Base-by-base conservation (phyloP, 768 basidiomycete species). In the Mycena kentingensis region DNA sequence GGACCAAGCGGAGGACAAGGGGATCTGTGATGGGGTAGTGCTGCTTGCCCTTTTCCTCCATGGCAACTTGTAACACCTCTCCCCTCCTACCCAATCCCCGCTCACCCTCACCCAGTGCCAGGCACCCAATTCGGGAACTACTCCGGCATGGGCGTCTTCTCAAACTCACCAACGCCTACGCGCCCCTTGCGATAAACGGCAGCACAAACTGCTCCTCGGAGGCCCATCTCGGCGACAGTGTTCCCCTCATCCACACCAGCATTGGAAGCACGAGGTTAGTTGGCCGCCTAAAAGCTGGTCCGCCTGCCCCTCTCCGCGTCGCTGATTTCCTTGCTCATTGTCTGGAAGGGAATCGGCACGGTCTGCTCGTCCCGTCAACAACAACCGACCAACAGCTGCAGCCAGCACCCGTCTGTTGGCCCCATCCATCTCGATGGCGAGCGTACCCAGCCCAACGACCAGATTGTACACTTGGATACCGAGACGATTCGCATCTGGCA, bases 181-280 rank as follows among this genome's bases (percentile, higher is more conserved):
- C 96, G 74, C 85, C 98, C 42, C 84, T 83, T 64, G 93, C 94
- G 58, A 83, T 98, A 67, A 88, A 93, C 69, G 90, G 95, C 71
- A 90, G 93, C 73, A 87, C 93, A 59, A 98, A 98, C 75, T 99
- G 98, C 65, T 96, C 95, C 79, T 97, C 94, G 22, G 95, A 99
- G 79, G 83, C 87, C 60, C 94, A 98, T 65, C 84, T 95, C 32
- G 84, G 84, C 51, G 96, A 96, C 65, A 87, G 97, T 51, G 80
- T 98, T 65, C 96, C 96, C 53, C 90, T 98, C 74, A 89, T 98
- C 46, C 93, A 98, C 77, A 93, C 95, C 18, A 90, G 85, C 67
- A 96, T 98, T 68, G 93, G 82, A 25, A 96, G 96, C 16, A 98
- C 92, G 12, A 84, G 96, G 50, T 97, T 98, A 63, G 73, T 99